Evolutionary conservation across 2,329 filamentous ascomycete species (phyloP).

Genomic region (Nothophaeocryptopus gaeumannii): DNA sequence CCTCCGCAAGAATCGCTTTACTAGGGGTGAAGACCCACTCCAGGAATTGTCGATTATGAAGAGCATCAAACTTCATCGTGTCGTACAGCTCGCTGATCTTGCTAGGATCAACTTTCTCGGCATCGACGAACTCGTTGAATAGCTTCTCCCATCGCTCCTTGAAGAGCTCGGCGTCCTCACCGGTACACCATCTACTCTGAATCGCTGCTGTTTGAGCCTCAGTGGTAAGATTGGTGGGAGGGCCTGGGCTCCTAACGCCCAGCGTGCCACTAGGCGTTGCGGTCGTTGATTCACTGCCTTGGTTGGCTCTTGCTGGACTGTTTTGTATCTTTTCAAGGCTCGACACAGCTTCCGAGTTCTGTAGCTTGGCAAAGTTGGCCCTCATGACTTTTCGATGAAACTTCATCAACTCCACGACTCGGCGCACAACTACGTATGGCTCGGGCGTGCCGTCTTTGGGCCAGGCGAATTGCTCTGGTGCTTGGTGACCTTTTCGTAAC

Average conservation of each 20-base stretch:
- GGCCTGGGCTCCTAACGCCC: neutral
- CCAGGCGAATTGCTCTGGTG: conserved; percentile 97
- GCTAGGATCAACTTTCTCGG: conserved; percentile 96
- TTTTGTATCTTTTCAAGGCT: conserved; percentile 55
- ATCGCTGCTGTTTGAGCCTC: conserved; percentile 48
- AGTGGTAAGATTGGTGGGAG: conserved; percentile 33
- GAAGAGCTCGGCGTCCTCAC: conserved; percentile 91
- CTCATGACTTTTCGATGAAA: conserved; percentile 96
- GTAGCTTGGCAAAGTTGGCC: conserved; percentile 81
- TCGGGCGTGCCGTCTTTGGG: conserved; percentile 87
- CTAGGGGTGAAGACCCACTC: conserved; percentile 97
- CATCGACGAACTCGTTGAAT: conserved; percentile 92
- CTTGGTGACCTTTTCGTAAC: conserved; percentile 85
- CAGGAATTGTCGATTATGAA: conserved; percentile 93
- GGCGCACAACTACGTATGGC: conserved; percentile 85
- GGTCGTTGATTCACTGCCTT: conserved; percentile 33
- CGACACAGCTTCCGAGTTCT: conserved; percentile 57
- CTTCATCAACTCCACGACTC: conserved; percentile 94
- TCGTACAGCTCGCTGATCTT: conserved; percentile 99
- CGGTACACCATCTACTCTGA: conserved; percentile 91
- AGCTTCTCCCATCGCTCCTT: conserved; percentile 98
- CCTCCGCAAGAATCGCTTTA: conserved; percentile 70
- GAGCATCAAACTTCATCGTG: conserved; percentile 98
- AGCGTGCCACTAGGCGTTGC: neutral
- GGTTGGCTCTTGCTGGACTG: conserved; percentile 44